phyloP scores from a whole-genome alignment of 176 grass and related monocot genomes.

The Oryza glumipatula region DNA sequence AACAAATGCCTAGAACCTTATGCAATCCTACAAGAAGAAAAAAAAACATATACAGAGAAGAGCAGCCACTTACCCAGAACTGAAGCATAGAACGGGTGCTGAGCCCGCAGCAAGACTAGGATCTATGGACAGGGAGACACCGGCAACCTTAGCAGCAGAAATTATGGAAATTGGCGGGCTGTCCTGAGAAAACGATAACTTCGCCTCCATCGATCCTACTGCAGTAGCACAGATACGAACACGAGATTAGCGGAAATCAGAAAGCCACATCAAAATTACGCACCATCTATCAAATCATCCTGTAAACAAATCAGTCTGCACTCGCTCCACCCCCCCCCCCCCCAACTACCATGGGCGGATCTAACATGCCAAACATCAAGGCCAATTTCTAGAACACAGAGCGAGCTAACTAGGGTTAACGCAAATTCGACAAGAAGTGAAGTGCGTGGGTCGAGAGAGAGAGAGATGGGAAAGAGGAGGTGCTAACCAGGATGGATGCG shows the following conservation, averaged over 20 bases:
- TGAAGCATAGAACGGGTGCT: conserved; percentile 46
- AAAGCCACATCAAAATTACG: not conserved
- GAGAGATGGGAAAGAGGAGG: too few relatives aligned
- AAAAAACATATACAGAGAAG: not conserved
- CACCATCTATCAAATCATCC: not conserved
- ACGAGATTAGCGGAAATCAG: not conserved
- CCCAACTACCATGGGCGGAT: too few relatives aligned
- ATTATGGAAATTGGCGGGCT: conserved; percentile 69
- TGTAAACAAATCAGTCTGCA: not conserved
- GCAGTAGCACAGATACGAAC: not conserved
- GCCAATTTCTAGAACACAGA: too few relatives aligned
- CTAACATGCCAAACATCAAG: too few relatives aligned
- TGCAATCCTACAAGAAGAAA: not conserved
- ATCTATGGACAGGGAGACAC: conserved; percentile 49
- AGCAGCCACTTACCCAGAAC: conserved; percentile 54
- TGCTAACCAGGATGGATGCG: too few relatives aligned
- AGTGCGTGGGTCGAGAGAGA: too few relatives aligned
- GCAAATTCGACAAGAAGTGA: too few relatives aligned
- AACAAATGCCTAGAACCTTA: not conserved
- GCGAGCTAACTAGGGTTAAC: too few relatives aligned
- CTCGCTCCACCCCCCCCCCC: too few relatives aligned
- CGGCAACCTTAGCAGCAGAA: conserved; percentile 63
- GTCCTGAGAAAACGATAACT: conserved; percentile 58
- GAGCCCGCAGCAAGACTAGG: conserved; percentile 58
- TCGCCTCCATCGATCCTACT: conserved; percentile 52